Evolutionary conservation across 2,329 filamentous ascomycete genomes (phyloP).

Genomic region (Pezicula carpinea): DNA sequence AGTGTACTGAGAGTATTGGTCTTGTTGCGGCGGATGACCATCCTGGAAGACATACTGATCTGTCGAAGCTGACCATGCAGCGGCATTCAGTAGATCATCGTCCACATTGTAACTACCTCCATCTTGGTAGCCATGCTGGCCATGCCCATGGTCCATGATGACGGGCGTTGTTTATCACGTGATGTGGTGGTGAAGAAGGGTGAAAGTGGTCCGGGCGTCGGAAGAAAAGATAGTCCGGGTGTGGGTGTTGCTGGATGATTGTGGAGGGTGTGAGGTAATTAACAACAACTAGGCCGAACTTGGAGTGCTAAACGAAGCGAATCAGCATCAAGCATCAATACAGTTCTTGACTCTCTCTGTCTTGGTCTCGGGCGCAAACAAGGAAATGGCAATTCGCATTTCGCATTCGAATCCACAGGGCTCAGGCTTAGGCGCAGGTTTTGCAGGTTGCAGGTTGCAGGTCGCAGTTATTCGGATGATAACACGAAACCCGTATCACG

Average conservation of each 20-base stretch:
- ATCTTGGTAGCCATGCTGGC: slow-evolving; percentile 13
- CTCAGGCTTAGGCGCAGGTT: not conserved
- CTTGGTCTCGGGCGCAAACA: slow-evolving; percentile 6
- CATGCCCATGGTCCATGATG: slow-evolving; percentile 24
- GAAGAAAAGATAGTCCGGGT: not conserved
- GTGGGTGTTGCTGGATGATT: not conserved
- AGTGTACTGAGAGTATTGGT: slow-evolving; percentile 19
- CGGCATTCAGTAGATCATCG: slow-evolving; percentile 23
- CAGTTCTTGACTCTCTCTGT: not conserved
- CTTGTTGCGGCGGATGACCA: slow-evolving; percentile 9
- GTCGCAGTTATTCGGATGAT: not conserved
- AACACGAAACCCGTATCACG: not conserved
- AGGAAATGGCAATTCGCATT: slow-evolving; percentile 11
- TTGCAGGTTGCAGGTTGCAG: not conserved
- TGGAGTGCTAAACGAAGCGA: slow-evolving; percentile 24
- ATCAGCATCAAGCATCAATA: slow-evolving; percentile 19
- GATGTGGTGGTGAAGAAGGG: not conserved
- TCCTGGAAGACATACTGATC: slow-evolving; percentile 21
- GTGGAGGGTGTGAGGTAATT: not conserved
- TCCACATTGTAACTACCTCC: slow-evolving; percentile 13
- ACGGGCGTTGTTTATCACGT: not conserved
- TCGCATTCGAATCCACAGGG: not conserved
- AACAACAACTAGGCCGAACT: slow-evolving; percentile 7
- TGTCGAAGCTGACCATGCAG: slow-evolving; percentile 16
- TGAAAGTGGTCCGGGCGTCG: not conserved